phyloP scores from a whole-genome alignment of 805 yeast genomes.

The Ogataea methylovora region DNA sequence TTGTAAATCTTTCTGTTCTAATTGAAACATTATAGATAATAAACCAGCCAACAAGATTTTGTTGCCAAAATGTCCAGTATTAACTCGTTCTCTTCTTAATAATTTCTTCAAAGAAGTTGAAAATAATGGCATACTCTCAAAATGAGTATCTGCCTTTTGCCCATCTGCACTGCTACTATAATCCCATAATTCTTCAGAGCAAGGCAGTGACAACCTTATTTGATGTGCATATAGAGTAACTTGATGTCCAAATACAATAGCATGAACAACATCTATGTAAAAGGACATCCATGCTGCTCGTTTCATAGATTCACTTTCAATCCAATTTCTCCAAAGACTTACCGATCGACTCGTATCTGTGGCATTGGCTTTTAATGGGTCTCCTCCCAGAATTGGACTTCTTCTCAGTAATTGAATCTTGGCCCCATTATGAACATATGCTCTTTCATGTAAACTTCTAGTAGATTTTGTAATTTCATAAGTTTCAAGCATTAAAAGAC shows the following conservation, averaged over 20 bases:
- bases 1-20: no score
- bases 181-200: conserved; percentile 49
- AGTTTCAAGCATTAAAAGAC: conserved; percentile 39
- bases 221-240: conserved; percentile 43
- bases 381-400: conserved; percentile 38
- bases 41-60: conserved; percentile 56
- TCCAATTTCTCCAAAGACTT: conserved; percentile 49
- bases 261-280: conserved; percentile 65
- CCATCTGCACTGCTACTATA: conserved; percentile 13
- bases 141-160: conserved; percentile 10
- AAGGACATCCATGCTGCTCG: conserved; percentile 71
- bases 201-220: conserved; percentile 47
- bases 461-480: conserved; percentile 37
- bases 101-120: conserved; percentile 23
- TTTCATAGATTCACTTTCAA: conserved; percentile 67
- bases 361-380: conserved; percentile 25
- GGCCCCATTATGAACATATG: conserved; percentile 43
- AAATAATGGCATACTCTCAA: conserved; percentile 19
- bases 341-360: conserved; percentile 17
- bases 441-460: conserved; percentile 41
- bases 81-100: conserved; percentile 35
- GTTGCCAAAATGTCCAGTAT: conserved; percentile 48
- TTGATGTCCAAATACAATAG: conserved; percentile 66
- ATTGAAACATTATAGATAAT: conserved; percentile 52
- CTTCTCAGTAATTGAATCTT: conserved; percentile 43